Base-by-base conservation (phyloP, 2,329 filamentous ascomycete genomes). In the Botrytis deweyae region DNA sequence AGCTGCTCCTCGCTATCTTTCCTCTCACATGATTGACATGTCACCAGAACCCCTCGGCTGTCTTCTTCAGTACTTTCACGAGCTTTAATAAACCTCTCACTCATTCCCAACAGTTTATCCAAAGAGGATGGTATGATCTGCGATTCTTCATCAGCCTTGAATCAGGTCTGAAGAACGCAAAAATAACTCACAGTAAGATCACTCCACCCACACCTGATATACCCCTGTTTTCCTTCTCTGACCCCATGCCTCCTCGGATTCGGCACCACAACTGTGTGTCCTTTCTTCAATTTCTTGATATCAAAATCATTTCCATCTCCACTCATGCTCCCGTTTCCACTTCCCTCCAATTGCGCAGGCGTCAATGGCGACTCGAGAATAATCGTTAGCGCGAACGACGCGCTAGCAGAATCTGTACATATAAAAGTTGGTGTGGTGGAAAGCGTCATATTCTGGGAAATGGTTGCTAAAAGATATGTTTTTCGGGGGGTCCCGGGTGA, bases 401-500 rank as follows among this genome's bases (percentile, higher is more conserved):
- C 61, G 18, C 72, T 70, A 2, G 72, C 36, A 2, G 72, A 71
- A 70, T 80, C 79, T 68, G 74, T 76, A 70, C 76, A 76, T 20
- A 80, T 79, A 69, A 79, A 80, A 29, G 79, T 80, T 29, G 79
- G 79, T 8, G 76, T 77, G 2, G 76, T 76, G 6, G 76, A 78
- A 10, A 80, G 73, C 5, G 79, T 80, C 78, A 80, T 80, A 55
- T 80, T 78, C 59, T 80, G 75, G 42, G 69, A 72, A 65, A 80
- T 77, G 4, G 78, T 79, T 42, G 75, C 79, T 10, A 80, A 66
- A 20, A 80, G 75, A 65, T 76, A 78, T 33, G 74, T 69, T 42
- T 71, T 44, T 69, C 64, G 71, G 52, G 49, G 36, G 40, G 25
- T 14, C 40, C 46, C 70, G 61, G 38, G 33, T 44, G 64, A 25